Base-by-base conservation (phyloP, 441 rosid species). In the Gossypium gossypioides region DNA sequence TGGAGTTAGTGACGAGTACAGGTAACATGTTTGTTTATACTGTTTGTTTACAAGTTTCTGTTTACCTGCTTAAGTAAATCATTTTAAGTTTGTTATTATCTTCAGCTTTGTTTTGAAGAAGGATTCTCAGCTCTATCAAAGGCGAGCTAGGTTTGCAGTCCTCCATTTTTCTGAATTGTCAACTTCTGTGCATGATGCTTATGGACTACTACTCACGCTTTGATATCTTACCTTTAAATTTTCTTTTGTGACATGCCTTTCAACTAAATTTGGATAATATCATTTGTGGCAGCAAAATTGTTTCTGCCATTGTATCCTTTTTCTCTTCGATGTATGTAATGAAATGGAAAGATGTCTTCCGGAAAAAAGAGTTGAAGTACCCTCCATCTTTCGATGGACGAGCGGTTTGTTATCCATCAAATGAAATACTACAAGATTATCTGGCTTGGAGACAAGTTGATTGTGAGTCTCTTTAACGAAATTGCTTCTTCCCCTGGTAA, bases 361-460 rank as follows among this genome's bases (percentile, higher is more conserved):
- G 89, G 27, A 64, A 42, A 9, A 90, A 88, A 82, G 86, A 80
- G 57, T 67, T 92, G 76, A 89, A 84, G 78, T 92, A 84, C 75
- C 79, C 90, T 76, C 96, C 99, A 57, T 83, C 86, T 56, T 92
- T 95, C 67, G 99, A 95, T 83, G 97, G 97, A 75, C 90, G 97
- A 64, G 91, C 91, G n/a, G 84, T 94, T 52, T 92, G 97, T 81
- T 92, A 94, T 74, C 99, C 97, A 46, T 86, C 97, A 48, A 56
- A 80, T 65, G 83, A 88, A 74, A 89, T 90, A 77, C 88, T 94
- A 73, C 83, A 73, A 76, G 94, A 94, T 83, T 94, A 94, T 85
- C 79, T 92, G 57, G 85, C 97, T 10, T 92, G 99, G 99, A 86
- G 99, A 81, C 97, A 94, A 88, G 97, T 92, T 76, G 99, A 94